Conservation (phyloP, 2,329 filamentous ascomycete species). For the Monosporascus sp. region DNA sequence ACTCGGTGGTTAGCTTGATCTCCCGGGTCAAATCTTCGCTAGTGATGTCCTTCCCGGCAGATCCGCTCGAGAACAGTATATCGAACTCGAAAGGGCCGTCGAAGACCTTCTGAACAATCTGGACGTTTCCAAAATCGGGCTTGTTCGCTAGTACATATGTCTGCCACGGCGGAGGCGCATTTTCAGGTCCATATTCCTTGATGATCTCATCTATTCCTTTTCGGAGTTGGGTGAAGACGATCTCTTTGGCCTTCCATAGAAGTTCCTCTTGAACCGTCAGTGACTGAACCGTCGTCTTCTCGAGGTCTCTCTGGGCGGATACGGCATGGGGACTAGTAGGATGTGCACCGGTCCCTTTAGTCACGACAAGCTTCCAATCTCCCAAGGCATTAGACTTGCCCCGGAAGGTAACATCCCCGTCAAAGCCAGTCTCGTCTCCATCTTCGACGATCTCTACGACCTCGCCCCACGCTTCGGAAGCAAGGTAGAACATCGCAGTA, state of each 20-base stretch:
- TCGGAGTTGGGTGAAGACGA: constrained; percentile 50
- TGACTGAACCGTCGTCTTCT: constrained; percentile 71
- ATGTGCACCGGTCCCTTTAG: constrained; percentile 61
- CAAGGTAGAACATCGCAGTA: constrained; percentile 75
- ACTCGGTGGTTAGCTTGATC: constrained; percentile 58
- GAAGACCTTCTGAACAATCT: constrained; percentile 88
- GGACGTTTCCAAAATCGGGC: constrained; percentile 69
- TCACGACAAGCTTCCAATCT: constrained; percentile 73
- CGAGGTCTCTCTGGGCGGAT: constrained; percentile 63
- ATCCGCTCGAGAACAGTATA: constrained; percentile 78
- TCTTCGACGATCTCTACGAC: constrained; percentile 52
- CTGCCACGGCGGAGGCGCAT: constrained; percentile 76
- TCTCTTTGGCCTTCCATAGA: constrained; percentile 78
- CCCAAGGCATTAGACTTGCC: constrained; percentile 70
- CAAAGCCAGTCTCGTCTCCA: constrained; percentile 43
- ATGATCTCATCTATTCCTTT: constrained; percentile 44
- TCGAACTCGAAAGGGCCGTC: constrained; percentile 90
- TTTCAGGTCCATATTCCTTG: constrained; percentile 45
- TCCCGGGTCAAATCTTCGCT: constrained; percentile 63
- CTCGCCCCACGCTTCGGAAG: constrained; percentile 68
- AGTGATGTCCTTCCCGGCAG: constrained; percentile 49
- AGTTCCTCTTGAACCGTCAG: constrained; percentile 59
- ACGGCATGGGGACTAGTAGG: constrained; percentile 60
- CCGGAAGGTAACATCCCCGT: constrained; percentile 59
- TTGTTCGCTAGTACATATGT: constrained; percentile 72